Percentiles rank a stretch among this genome's conserved stretches.
phyloP scores from a whole-genome alignment of 2,329 filamentous ascomycete species.

The Aquanectria penicillioides region DNA sequence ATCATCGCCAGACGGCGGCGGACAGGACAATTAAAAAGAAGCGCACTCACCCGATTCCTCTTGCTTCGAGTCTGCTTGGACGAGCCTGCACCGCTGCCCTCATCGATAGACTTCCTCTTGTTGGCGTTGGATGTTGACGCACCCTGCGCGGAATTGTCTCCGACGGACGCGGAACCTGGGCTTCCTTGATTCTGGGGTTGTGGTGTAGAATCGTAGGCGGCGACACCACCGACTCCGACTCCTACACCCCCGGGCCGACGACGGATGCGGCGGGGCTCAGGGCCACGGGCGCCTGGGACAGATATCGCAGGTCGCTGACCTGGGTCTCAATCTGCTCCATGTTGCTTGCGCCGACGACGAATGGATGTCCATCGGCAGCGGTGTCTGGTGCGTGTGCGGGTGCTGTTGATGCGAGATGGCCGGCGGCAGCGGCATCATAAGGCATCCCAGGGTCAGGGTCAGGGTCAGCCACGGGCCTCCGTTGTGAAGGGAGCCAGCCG shows the following conservation, averaged over 20 bases:
- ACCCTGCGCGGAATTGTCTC: constrained; percentile 60
- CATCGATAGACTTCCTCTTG: constrained; percentile 54
- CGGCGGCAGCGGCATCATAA: constrained; percentile 17
- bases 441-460: constrained; percentile 21
- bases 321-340: constrained; percentile 67
- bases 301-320: constrained; percentile 63
- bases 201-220: constrained; percentile 47
- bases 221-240: constrained; percentile 33
- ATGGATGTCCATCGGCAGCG: constrained; percentile 31
- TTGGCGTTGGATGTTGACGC: constrained; percentile 39
- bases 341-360: too few species aligned
- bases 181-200: constrained; percentile 46
- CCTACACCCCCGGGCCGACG: constrained; percentile 32
- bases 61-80: constrained; percentile 67
- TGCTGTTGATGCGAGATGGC: constrained; percentile 13
- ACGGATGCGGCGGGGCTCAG: constrained; percentile 36
- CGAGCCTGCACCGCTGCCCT: constrained; percentile 44
- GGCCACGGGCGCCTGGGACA: constrained; percentile 53
- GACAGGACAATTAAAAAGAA: not conserved
- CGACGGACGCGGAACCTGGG: constrained; percentile 53
- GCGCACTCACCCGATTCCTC: constrained; percentile 63
- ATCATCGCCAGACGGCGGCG: constrained; percentile 5
- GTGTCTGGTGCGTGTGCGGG: constrained; percentile 14
- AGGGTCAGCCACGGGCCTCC: constrained; percentile 6
- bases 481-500: not conserved